Evolutionary conservation across 306 rosid species (phyloP), one percentile per base, ranked within the genome.

Genomic region (Calophaca sinica): DNA sequence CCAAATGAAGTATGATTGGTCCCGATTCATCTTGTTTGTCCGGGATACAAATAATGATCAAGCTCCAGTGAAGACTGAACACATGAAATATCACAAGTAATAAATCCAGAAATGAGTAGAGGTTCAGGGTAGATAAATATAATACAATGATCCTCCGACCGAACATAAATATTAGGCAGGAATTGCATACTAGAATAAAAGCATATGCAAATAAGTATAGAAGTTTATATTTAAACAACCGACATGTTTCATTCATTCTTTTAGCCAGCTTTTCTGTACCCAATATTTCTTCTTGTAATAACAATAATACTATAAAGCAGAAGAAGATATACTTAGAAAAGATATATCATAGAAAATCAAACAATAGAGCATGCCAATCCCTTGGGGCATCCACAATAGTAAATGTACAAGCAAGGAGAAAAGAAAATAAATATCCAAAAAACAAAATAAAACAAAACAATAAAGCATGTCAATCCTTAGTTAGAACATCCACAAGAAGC

Each of bases 1-100:
- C 99, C 84, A 94, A 86, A 86, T 94, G 99, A 75, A 94, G 96
- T 76, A 94, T 66, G 75, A 90, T 85, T 46, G 99, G 97, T 70
- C 99, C 96, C 0, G 92, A 86, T 70, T 87, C 93, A 71, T 91
- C 91, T 75, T 87, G 88, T 87, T 89, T 86, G 77, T 88, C 88
- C 13, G 99, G 99, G 68, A 86, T 82, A 74, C 99, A 92, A 45
- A 94, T 89, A 78, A 94, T 94, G 79, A 83, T 91, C 85, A 94
- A 88, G 89, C 99, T 94, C 99, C 99, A 94, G 51, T 94, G 99
- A 58, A 79, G 80, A 74, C 99, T 94, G 88, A 53, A 81, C 41
- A 65, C 15, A 72, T 31, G 11, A 68, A 83, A 84, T 55, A 85
- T 58, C 83, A 76, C 12, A 70, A 68, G 82, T 61, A 73, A 77